Evolutionary conservation across 2,329 filamentous ascomycete species (phyloP).

Genomic region (Coccinonectria pachysandricola): DNA sequence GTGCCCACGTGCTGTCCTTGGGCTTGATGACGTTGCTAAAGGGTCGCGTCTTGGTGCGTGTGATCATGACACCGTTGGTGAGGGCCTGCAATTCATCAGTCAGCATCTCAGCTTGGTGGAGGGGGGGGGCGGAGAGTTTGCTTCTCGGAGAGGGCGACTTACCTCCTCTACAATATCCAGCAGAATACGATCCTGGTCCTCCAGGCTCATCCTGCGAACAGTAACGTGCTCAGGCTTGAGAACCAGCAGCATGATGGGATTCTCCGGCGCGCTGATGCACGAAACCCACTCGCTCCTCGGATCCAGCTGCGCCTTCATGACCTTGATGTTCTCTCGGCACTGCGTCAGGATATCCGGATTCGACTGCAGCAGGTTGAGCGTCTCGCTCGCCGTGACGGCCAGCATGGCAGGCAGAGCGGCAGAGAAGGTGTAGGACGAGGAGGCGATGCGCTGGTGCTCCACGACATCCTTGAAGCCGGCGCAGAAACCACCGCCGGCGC

Average conservation of each 20-base stretch:
- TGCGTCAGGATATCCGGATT: slow-evolving; percentile 72
- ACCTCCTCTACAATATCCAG: slow-evolving; percentile 97
- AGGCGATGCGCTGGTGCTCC: slow-evolving; percentile 89
- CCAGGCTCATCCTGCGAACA: slow-evolving; percentile 53
- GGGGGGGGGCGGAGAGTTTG: too few relatives aligned
- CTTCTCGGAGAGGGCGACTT: too few relatives aligned
- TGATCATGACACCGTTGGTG: slow-evolving; percentile 81
- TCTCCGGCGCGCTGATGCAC: slow-evolving; percentile 72
- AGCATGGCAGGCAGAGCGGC: slow-evolving; percentile 88
- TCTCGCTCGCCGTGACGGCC: slow-evolving; percentile 91
- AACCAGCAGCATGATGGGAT: slow-evolving; percentile 74
- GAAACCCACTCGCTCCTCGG: slow-evolving; percentile 87
- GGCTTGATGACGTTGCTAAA: slow-evolving; percentile 51
- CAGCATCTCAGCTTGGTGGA: too few relatives aligned
- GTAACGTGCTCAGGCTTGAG: slow-evolving; percentile 76
- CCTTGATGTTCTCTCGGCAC: slow-evolving; percentile 76
- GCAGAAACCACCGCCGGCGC: slow-evolving; percentile 92
- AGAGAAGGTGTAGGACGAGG: slow-evolving; percentile 89
- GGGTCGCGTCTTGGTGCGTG: slow-evolving; percentile 71
- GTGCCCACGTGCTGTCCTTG: slow-evolving; percentile 58
- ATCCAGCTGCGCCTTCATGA: slow-evolving; percentile 79
- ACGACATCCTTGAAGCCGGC: slow-evolving; percentile 85
- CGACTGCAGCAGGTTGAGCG: slow-evolving; percentile 73
- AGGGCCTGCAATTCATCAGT: slow-evolving; percentile 64
- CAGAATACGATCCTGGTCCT: slow-evolving; percentile 76